A percentile compares a stretch with the other conserved stretches of the same genome.
phyloP scores from a whole-genome alignment of 73 alveolate genomes.

The Breviolum minutum region DNA sequence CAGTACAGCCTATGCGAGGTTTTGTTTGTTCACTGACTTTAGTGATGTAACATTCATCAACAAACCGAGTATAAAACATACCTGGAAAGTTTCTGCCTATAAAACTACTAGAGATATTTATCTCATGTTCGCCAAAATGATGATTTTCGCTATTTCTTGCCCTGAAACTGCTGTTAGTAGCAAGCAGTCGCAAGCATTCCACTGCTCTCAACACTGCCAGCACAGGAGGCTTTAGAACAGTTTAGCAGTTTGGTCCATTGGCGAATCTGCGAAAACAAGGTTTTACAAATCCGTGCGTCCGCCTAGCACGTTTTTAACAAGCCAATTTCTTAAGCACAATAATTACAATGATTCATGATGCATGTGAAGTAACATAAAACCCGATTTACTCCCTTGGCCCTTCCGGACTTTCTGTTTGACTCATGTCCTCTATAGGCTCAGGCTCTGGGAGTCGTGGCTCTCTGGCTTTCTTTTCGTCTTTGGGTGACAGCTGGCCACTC shows the following conservation, averaged over 20 bases:
- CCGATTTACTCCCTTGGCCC: neutral
- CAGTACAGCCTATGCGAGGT: neutral
- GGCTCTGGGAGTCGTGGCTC: conserved; percentile 6
- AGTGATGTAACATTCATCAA: too few species aligned
- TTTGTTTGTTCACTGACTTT: too few species aligned
- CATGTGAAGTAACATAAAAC: neutral
- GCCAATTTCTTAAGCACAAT: too few species aligned
- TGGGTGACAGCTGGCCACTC: conserved; percentile 66
- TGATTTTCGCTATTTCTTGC: neutral
- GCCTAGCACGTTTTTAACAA: neutral
- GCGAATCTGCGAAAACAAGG: neutral
- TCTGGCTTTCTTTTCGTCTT: conserved; percentile 16
- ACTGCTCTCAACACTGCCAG: too few species aligned
- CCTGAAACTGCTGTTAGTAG: too few species aligned
- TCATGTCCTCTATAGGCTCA: neutral
- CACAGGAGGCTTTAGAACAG: too few species aligned
- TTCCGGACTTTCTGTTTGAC: neutral
- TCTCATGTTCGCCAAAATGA: neutral
- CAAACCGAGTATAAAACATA: too few species aligned
- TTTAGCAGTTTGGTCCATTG: too few species aligned
- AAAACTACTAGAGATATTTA: too few species aligned
- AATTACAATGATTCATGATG: too few species aligned
- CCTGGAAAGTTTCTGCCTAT: too few species aligned
- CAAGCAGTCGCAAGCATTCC: too few species aligned
- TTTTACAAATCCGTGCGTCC: neutral